Base-by-base conservation (phyloP, 371 early-diverging fungal species). In the Rhizopus stolonifer region DNA sequence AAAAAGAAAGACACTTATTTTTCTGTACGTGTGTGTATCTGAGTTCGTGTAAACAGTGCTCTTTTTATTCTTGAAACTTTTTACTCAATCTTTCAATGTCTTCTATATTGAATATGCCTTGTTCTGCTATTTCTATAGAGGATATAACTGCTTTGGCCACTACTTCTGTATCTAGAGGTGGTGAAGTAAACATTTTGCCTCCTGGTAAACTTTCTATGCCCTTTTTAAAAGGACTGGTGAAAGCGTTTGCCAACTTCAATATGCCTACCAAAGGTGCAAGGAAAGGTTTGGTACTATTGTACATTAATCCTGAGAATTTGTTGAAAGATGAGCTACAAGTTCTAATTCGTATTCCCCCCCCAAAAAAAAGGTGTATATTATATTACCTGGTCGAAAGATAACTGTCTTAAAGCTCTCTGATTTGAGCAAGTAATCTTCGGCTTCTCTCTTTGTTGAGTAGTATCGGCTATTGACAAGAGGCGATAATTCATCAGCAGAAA, bases 381-480 rank as follows among this genome's bases (percentile, higher is more conserved):
- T n/a, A n/a, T 63, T 69, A 60, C 85, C 87, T 26, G 90, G 90
- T 18, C 90, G 78, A 46, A 90, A 63, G 11, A 85, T 76, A 17
- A 88, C 63, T 2, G 86, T 69, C 13, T 84, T 75, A 49, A 88
- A 70, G 29, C 73, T 67, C 14, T 62, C 54, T 14, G 67, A 60
- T 32, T 71, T 62, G 42, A 88, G 67, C 22, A 88, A 62, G n/a
- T 71, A 79, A 1, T 58, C 56, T 56, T 90, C 90, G 1, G 81
- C 89, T 45, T 90, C 84, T 32, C 88, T 85, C 54, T 90, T 90
- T 14, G 89, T 87, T 8, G 87, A 84, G 52, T 88, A 74, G 34
- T 90, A 90, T 4, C 88, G 75, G 39, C 82, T 74, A 53, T 86
- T 77, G 40, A 90, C 65, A n/a, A 85, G 72, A 2, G 90, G 90